These are phyloP conservation scores for Venturia asperata DNA, from an alignment of 2,329 filamentous ascomycete genomes.

Conservation along the genomic window DNA sequence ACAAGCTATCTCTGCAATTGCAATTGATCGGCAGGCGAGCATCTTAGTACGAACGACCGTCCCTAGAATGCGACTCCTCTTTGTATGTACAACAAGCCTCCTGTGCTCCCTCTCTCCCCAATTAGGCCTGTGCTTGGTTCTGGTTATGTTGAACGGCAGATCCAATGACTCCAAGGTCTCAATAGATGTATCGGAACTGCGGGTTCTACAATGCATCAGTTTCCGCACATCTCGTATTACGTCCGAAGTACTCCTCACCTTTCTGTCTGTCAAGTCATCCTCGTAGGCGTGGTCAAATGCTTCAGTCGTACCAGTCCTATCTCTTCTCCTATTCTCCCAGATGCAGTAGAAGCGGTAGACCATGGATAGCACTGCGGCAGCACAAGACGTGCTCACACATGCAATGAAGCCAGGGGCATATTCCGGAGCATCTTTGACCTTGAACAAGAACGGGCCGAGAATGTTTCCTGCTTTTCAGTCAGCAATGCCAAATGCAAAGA, in stretches of 20 bases:
- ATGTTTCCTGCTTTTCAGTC: conserved; percentile 33
- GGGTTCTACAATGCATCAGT: conserved; percentile 21
- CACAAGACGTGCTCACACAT: conserved; percentile 32
- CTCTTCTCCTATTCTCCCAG: conserved; percentile 39
- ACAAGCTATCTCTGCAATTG: no score
- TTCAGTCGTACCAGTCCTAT: conserved; percentile 39
- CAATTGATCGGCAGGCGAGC: no score
- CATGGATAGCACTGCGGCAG: conserved; percentile 33
- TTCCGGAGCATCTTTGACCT: conserved; percentile 35
- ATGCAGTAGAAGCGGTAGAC: conserved; percentile 41
- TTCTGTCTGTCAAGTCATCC: conserved; percentile 45
- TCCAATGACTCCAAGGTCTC: neutral
- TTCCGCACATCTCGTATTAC: neutral
- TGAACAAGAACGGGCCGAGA: conserved; percentile 40
- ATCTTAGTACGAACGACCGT: neutral
- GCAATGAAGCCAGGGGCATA: conserved; percentile 37
- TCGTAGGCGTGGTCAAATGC: conserved; percentile 48
- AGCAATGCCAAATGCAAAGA: conserved; percentile 17
- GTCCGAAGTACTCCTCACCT: neutral
- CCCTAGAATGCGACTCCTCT: no score
- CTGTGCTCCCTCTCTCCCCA: neutral
- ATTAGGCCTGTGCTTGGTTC: neutral
- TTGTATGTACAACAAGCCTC: no score
- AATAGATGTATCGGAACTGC: conserved; percentile 24
- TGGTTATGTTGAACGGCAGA: neutral